Evolutionary conservation across 768 basidiomycete genomes (phyloP).

Genomic region (Mycena chlorophos): DNA sequence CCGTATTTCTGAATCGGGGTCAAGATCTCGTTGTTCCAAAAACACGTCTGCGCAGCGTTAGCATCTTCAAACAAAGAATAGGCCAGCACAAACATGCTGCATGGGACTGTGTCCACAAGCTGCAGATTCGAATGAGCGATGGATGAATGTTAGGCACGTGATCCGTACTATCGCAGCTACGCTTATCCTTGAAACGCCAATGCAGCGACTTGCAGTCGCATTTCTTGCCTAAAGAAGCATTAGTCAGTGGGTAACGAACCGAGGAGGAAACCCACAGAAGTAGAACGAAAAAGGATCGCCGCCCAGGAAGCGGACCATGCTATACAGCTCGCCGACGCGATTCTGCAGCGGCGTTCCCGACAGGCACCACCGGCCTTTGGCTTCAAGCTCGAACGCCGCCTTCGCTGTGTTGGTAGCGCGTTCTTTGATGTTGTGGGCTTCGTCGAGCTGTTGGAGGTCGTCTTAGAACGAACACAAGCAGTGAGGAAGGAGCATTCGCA

Average conservation of each 20-base stretch:
- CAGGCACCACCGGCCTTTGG: constrained; percentile 88
- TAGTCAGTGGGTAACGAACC: neutral
- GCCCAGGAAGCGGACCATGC: constrained; percentile 88
- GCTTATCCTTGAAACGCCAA: constrained; percentile 88
- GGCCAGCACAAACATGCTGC: constrained; percentile 60
- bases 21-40: constrained; percentile 96
- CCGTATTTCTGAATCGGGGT: constrained; percentile 94
- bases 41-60: constrained; percentile 66
- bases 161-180: constrained; percentile 73
- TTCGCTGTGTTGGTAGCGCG: constrained; percentile 93
- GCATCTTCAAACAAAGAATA: constrained; percentile 5
- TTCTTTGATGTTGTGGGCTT: constrained; percentile 98
- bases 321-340: constrained; percentile 98
- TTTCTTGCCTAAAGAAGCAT: constrained; percentile 62
- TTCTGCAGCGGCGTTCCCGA: constrained; percentile 97
- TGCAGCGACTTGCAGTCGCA: constrained; percentile 95
- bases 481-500: constrained; percentile 38
- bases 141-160: neutral
- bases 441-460: constrained; percentile 64
- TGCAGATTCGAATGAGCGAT: constrained; percentile 32
- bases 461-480: neutral
- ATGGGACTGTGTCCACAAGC: constrained; percentile 85
- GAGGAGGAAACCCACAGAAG: constrained; percentile 61
- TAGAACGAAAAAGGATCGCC: constrained; percentile 91
- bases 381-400: constrained; percentile 87